These are phyloP conservation scores for Claviceps pusilla DNA, from an alignment of 2,329 filamentous ascomycete genomes.

Conservation along the genomic window DNA sequence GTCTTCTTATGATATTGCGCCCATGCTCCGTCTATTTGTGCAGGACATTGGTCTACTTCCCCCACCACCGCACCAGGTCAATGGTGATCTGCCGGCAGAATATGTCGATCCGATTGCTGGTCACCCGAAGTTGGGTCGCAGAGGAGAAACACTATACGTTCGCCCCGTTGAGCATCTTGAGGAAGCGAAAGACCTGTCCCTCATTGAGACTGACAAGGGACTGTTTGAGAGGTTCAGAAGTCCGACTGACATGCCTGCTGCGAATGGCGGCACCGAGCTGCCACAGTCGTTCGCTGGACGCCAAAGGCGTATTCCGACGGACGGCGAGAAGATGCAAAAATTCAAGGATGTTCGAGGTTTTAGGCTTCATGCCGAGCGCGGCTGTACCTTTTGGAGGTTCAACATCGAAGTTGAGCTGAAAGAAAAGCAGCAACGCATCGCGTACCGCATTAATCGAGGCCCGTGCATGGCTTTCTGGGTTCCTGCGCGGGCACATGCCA, in stretches of 20 bases:
- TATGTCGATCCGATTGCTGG: conserved; percentile 84
- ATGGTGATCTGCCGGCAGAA: conserved; percentile 55
- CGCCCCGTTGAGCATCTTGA: conserved; percentile 76
- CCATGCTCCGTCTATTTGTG: conserved; percentile 69
- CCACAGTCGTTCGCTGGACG: conserved; percentile 40
- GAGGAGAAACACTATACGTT: conserved; percentile 76
- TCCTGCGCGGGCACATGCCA: conserved; percentile 64
- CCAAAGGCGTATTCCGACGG: conserved; percentile 37
- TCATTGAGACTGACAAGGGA: conserved; percentile 64
- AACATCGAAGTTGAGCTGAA: conserved; percentile 83
- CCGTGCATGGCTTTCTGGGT: conserved; percentile 91
- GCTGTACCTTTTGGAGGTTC: conserved; percentile 94
- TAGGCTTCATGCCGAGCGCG: conserved; percentile 69
- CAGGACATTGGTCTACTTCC: conserved; percentile 73
- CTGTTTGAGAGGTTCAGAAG: conserved; percentile 59
- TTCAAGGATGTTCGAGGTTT: conserved; percentile 73
- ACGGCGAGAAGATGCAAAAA: conserved; percentile 69
- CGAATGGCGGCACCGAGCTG: conserved; percentile 30
- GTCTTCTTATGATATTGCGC: conserved; percentile 67
- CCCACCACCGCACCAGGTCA: conserved; percentile 56
- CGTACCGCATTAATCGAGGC: conserved; percentile 88
- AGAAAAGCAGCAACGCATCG: conserved; percentile 65
- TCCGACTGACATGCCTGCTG: conserved; percentile 29
- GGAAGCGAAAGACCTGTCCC: conserved; percentile 63
- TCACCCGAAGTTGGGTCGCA: conserved; percentile 69